Evolutionary conservation across 129 eudicot species (phyloP).

Genomic region (Helianthus annuus): HanXRQr2.0-SUNRISE NC_035445.2:98914105-98914604

Average conservation of each 20-base stretch:
- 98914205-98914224: slow-evolving; percentile 16
- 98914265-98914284: not conserved
- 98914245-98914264: not conserved
- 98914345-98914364: slow-evolving; percentile 18
- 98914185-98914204: slow-evolving; percentile 39
- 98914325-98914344: slow-evolving; percentile 23
- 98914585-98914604: not conserved
- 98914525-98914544: not conserved
- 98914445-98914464: slow-evolving; percentile 11
- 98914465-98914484: slow-evolving; percentile 35
- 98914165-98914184: not conserved
- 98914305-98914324: slow-evolving; percentile 23
- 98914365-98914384: not conserved
- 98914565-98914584: not conserved
- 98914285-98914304: slow-evolving; percentile 12
- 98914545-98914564: not conserved
- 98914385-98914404: slow-evolving; percentile 13
- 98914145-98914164: slow-evolving; percentile 41
- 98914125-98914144: slow-evolving; percentile 29
- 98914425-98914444: slow-evolving; percentile 40
- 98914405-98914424: slow-evolving; percentile 32
- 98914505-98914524: slow-evolving; percentile 10
- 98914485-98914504: slow-evolving; percentile 25
- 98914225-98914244: slow-evolving; percentile 31
- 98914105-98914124: slow-evolving; percentile 31